Evolutionary conservation across 495 filamentous ascomycete genomes (phyloP).

Genomic region (Trichoderma gamsii): DNA sequence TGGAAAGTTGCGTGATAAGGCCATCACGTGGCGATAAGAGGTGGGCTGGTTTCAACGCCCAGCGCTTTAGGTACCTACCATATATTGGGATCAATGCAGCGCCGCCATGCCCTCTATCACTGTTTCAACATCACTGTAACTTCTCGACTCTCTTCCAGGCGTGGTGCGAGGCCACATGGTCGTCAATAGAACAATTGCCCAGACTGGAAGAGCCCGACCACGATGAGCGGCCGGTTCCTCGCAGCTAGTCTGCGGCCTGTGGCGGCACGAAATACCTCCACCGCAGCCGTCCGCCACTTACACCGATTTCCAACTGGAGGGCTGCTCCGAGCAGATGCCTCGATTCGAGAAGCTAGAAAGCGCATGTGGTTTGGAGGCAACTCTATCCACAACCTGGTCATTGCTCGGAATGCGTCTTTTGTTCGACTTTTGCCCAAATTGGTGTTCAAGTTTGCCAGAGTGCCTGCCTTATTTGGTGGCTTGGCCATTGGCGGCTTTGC

Average conservation of each 20-base stretch:
- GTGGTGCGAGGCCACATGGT: not conserved
- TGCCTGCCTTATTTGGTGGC: slow-evolving; percentile 88
- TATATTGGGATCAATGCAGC: not conserved
- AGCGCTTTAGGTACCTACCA: not conserved
- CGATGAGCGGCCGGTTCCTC: slow-evolving; percentile 80
- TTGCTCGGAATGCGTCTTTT: slow-evolving; percentile 82
- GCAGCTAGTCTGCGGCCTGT: slow-evolving; percentile 64
- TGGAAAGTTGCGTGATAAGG: not conserved
- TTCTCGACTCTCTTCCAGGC: not conserved
- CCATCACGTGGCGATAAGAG: slow-evolving; percentile 16
- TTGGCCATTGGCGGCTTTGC: slow-evolving; percentile 78
- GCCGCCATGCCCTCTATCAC: not conserved
- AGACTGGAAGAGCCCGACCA: slow-evolving; percentile 23
- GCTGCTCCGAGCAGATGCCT: slow-evolving; percentile 59
- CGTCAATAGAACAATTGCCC: slow-evolving; percentile 2
- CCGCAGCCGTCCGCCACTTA: slow-evolving; percentile 54
- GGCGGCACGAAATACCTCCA: slow-evolving; percentile 48
- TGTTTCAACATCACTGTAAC: not conserved
- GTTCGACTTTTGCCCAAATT: slow-evolving; percentile 79
- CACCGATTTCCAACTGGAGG: slow-evolving; percentile 61
- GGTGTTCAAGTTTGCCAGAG: slow-evolving; percentile 73
- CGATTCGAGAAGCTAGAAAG: slow-evolving; percentile 51
- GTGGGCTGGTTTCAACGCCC: not conserved
- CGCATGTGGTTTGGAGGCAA: slow-evolving; percentile 73
- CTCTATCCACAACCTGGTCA: slow-evolving; percentile 76